These are phyloP conservation scores for Diaporthe citriasiana DNA, from an alignment of 2,329 filamentous ascomycete genomes.

Conservation along the genomic window DNA sequence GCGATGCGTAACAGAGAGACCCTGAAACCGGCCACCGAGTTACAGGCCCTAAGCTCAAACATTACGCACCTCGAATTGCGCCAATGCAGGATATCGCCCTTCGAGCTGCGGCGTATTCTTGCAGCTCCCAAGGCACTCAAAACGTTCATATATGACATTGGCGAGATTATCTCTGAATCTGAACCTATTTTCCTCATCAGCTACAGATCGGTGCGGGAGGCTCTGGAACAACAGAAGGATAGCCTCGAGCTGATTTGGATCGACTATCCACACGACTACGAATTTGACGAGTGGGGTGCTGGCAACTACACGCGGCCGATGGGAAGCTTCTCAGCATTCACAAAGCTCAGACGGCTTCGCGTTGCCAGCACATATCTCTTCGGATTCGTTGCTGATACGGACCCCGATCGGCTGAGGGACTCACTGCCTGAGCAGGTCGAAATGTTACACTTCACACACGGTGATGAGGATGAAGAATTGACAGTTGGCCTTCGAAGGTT, in stretches of 20 bases:
- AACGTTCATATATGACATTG: slow-evolving; percentile 32
- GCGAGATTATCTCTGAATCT: slow-evolving; percentile 10
- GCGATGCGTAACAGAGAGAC: slow-evolving; percentile 25
- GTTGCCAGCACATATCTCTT: slow-evolving; percentile 34
- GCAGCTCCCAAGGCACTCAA: slow-evolving; percentile 21
- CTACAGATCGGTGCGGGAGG: slow-evolving; percentile 26
- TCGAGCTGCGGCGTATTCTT: slow-evolving; percentile 27
- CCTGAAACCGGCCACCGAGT: neutral
- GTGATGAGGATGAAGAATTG: slow-evolving; percentile 31
- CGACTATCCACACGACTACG: slow-evolving; percentile 33
- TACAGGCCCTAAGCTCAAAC: slow-evolving; percentile 7
- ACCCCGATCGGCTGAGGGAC: slow-evolving; percentile 27
- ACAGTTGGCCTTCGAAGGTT: slow-evolving; percentile 27
- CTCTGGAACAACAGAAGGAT: slow-evolving; percentile 23
- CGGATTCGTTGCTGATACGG: slow-evolving; percentile 32
- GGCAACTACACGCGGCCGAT: slow-evolving; percentile 24
- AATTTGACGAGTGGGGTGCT: slow-evolving; percentile 35
- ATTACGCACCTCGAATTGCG: slow-evolving; percentile 32
- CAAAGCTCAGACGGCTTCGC: slow-evolving; percentile 22
- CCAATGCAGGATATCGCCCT: slow-evolving; percentile 32
- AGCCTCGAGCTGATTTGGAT: slow-evolving; percentile 31
- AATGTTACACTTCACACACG: slow-evolving; percentile 29
- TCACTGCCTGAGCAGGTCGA: slow-evolving; percentile 29
- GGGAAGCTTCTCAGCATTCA: slow-evolving; percentile 9
- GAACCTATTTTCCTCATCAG: slow-evolving; percentile 30